phyloP scores from a whole-genome alignment of 2,329 filamentous ascomycete genomes.

The Kalaharituber pfeilii region DNA sequence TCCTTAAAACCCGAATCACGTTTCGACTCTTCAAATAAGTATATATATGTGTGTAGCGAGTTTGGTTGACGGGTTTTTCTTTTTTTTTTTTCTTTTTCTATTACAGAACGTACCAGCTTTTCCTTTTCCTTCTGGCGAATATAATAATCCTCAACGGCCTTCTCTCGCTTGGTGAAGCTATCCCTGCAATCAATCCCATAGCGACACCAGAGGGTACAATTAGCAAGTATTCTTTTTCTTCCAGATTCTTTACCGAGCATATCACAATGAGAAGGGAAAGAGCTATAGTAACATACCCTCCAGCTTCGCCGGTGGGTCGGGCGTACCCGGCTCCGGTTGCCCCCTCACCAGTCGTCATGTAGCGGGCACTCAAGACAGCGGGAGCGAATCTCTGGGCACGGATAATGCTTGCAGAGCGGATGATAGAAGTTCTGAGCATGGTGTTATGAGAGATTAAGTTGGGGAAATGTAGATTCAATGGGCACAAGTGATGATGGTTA shows the following conservation, averaged over 20 bases:
- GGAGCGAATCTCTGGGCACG: constrained; percentile 42
- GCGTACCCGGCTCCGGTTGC: constrained; percentile 39
- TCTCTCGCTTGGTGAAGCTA: constrained; percentile 80
- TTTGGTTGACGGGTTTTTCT: too few relatives aligned
- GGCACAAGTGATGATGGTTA: too few relatives aligned
- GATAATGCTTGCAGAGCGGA: constrained; percentile 37
- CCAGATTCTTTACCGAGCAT: too few relatives aligned
- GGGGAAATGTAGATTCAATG: background rate
- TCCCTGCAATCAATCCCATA: constrained; percentile 42
- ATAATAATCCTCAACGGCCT: constrained; percentile 66
- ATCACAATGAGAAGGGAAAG: too few relatives aligned
- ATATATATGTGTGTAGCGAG: too few relatives aligned
- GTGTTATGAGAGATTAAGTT: constrained; percentile 21
- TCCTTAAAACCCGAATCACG: too few relatives aligned
- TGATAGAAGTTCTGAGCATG: constrained; percentile 48
- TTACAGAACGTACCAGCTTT: constrained; percentile 56
- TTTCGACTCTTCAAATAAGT: too few relatives aligned
- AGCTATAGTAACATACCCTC: background rate
- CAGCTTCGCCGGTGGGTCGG: constrained; percentile 14
- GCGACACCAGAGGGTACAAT: too few relatives aligned
- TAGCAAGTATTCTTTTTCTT: too few relatives aligned
- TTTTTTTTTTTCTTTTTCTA: constrained; percentile 59
- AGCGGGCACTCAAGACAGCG: constrained; percentile 35
- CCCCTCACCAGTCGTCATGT: constrained; percentile 43
- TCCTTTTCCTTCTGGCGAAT: constrained; percentile 77